Conservation (phyloP, 768 basidiomycete genomes). For the Harrya chromipes region DNA sequence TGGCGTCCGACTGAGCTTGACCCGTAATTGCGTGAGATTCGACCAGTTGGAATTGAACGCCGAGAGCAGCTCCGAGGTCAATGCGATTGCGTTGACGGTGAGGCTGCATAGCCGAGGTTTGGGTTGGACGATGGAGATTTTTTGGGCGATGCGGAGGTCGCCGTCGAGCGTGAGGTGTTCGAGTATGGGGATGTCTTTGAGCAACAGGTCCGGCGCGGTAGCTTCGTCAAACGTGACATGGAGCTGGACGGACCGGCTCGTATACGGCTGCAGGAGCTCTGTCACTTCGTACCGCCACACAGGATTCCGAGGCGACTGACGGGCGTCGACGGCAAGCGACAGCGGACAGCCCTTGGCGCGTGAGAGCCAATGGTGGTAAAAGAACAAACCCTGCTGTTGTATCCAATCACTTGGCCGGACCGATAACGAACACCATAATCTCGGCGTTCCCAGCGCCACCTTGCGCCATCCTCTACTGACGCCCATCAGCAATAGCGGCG, state of each 20-base stretch:
- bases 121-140: conserved; percentile 8
- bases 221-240: conserved; percentile 11
- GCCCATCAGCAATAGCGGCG: conserved; percentile 38
- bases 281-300: conserved; percentile 22
- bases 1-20: background rate
- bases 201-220: conserved; percentile 10
- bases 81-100: conserved; percentile 4
- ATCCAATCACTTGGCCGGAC: conserved; percentile 6
- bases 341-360: conserved; percentile 17
- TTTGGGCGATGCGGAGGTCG: conserved; percentile 3
- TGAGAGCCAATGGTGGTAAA: conserved; percentile 20
- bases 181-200: conserved; percentile 18
- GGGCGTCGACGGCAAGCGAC: conserved; percentile 20
- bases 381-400: conserved; percentile 10
- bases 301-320: conserved; percentile 11
- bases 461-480: conserved; percentile 44
- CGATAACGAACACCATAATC: conserved; percentile 46
- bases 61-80: background rate
- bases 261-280: conserved; percentile 21
- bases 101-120: conserved; percentile 11
- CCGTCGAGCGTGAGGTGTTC: conserved; percentile 16
- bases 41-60: conserved; percentile 13
- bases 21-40: conserved; percentile 13
- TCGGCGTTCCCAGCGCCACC: conserved; percentile 38
- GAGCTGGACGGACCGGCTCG: conserved; percentile 7